These are phyloP conservation scores for Xylariaceae sp. DNA, from an alignment of 2,329 filamentous ascomycete species.

Conservation along the genomic window DNA sequence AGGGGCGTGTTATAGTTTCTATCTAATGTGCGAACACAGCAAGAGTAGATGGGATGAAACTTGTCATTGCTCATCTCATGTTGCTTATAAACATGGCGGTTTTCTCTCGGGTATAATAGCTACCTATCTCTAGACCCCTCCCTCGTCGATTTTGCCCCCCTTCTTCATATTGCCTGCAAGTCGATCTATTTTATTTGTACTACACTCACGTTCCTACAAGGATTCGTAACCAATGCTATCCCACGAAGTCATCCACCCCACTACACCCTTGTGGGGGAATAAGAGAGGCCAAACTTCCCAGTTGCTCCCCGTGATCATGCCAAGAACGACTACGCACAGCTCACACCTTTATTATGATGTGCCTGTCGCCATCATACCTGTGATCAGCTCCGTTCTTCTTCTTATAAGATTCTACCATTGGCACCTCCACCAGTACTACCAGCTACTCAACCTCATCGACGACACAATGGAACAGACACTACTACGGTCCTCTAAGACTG, in stretches of 20 bases:
- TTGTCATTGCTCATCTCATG: slow-evolving; percentile 22
- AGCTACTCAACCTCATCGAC: slow-evolving; percentile 27
- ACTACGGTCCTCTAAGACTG: slow-evolving; percentile 14
- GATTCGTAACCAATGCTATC: slow-evolving; percentile 8
- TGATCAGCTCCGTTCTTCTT: slow-evolving; percentile 23
- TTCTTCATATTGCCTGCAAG: slow-evolving; percentile 9
- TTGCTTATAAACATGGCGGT: slow-evolving; percentile 29
- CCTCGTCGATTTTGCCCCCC: slow-evolving; percentile 7
- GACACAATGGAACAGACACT: slow-evolving; percentile 30
- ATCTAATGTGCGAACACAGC: slow-evolving; percentile 18
- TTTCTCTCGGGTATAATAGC: slow-evolving; percentile 15
- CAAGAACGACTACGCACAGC: slow-evolving; percentile 15
- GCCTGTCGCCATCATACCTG: slow-evolving; percentile 23
- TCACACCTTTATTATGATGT: slow-evolving; percentile 28
- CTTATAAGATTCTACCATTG: slow-evolving; percentile 24
- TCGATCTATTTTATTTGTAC: slow-evolving; percentile 20
- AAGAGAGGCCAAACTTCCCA: slow-evolving; percentile 6
- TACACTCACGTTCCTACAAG: slow-evolving; percentile 13
- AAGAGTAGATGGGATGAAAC: slow-evolving; percentile 22
- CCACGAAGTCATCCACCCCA: slow-evolving; percentile 16
- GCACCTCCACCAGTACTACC: slow-evolving; percentile 24
- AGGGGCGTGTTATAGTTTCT: slow-evolving; percentile 7
- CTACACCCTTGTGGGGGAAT: slow-evolving; percentile 11
- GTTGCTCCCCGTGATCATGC: slow-evolving; percentile 22
- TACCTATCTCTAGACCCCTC: slow-evolving; percentile 11